Percentiles rank a stretch among this genome's conserved stretches.
phyloP scores from a whole-genome alignment of 2,329 filamentous ascomycete species.

The Chaetothyriales sp. region DNA sequence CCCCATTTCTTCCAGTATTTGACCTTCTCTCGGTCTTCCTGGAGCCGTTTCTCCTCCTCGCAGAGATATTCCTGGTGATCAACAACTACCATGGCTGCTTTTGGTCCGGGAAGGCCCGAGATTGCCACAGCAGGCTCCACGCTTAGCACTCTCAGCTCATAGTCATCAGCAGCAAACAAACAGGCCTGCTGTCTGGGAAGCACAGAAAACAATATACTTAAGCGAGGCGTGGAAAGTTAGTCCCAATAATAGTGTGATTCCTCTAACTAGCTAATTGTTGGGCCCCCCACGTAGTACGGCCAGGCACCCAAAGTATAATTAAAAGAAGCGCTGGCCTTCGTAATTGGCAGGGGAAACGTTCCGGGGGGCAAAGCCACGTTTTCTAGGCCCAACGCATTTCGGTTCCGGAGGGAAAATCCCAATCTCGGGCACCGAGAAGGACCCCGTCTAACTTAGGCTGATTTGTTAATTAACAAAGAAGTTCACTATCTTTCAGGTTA shows the following conservation, averaged over 20 bases:
- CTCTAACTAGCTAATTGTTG: background rate
- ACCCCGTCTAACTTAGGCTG: too few relatives aligned
- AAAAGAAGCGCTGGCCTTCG: background rate
- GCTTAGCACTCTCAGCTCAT: background rate
- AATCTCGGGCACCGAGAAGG: background rate
- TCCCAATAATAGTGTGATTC: background rate
- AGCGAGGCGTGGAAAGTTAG: background rate
- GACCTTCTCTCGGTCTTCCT: slow-evolving; percentile 64
- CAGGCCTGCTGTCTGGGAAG: background rate
- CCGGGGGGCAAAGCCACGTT: background rate
- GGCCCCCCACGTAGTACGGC: too few relatives aligned
- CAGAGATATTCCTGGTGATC: slow-evolving; percentile 78
- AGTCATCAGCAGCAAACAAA: background rate
- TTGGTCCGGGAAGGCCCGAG: background rate
- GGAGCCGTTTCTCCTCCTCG: slow-evolving; percentile 79
- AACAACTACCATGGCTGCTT: slow-evolving; percentile 62
- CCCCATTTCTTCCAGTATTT: slow-evolving; percentile 99
- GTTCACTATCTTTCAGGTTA: too few relatives aligned
- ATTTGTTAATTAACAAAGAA: too few relatives aligned
- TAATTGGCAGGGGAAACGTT: background rate
- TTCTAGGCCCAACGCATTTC: background rate
- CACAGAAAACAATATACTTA: background rate
- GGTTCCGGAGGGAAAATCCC: background rate
- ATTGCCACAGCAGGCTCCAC: background rate
- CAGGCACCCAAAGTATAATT: background rate